Evolutionary conservation across 1,139 yeast genomes (phyloP), one percentile per base, ranked within the genome.

Genomic region (Candida frijolesensis): DNA sequence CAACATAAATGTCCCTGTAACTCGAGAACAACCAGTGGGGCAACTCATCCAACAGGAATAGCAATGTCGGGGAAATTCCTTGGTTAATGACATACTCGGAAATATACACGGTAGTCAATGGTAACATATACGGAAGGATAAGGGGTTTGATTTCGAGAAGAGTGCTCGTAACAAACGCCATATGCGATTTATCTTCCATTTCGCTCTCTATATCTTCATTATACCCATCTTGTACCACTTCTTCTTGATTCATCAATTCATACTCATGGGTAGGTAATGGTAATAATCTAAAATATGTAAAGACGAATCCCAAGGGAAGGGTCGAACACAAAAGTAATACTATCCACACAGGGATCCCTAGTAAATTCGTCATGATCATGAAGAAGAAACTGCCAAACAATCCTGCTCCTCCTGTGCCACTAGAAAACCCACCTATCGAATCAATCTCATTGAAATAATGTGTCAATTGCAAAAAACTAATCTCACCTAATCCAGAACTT

Each of bases 381-480:
- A 71, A 76, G 34, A 71, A 50, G 51, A 74, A 74, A 59, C 96
- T 85, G 0, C 98, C 99, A 18, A 83, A 79, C 2, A 92, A 67
- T 0, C 98, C 98, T 0, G 99, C 98, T 11, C 90, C 96, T 0
- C 98, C 98, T 0, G 98, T 94, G 0, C 99, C 99, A 12, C 91
- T 81, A 35, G 96, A 87, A 81, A 95, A 94, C 0, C 96, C 97
- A 45, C 88, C 84, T 44, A 94, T 74, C 2, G 96, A 78, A 46
- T 58, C 51, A 16, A 68, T 64, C 33, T 78, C 77, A 16, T 75
- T 75, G 60, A 80, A 85, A 58, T 72, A 82, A 64, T 90, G 96
- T 0, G 97, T 89, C 65, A 94, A 71, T 64, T 89, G 96, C 46
- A 94, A 69, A 57, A 92, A 94, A 0, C 97, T 88, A 15, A 89